phyloP scores from a whole-genome alignment of 2,329 filamentous ascomycete genomes.

The Sordariomycetes sp. region DNA sequence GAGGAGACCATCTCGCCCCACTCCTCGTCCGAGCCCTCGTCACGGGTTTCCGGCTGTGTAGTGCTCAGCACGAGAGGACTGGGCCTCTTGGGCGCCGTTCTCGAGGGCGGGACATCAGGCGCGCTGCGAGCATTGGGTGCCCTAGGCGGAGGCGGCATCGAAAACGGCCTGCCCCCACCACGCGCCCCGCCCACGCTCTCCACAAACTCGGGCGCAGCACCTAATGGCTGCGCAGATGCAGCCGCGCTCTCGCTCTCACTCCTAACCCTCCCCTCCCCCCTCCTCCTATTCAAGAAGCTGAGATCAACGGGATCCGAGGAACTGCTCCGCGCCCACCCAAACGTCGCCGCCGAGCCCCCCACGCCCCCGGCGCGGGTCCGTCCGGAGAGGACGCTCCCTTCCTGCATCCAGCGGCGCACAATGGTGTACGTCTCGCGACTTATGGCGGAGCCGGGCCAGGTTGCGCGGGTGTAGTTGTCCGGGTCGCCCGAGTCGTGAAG shows the following conservation, averaged over 20 bases:
- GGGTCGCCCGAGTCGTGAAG: slow-evolving; percentile 43
- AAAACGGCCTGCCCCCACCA: neutral
- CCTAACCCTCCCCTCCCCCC: slow-evolving; percentile 21
- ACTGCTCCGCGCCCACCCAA: slow-evolving; percentile 9
- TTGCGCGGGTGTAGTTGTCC: slow-evolving; percentile 44
- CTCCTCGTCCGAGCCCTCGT: slow-evolving; percentile 36
- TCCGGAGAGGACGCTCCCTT: slow-evolving; percentile 30
- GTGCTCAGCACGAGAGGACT: neutral
- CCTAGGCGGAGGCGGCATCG: slow-evolving; percentile 1
- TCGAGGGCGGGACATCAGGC: neutral
- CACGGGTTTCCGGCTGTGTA: slow-evolving; percentile 5
- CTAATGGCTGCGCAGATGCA: slow-evolving; percentile 5
- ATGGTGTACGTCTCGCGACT: slow-evolving; percentile 41
- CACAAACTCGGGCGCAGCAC: slow-evolving; percentile 6
- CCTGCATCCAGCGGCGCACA: slow-evolving; percentile 53
- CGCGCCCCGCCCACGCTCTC: neutral
- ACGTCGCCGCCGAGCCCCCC: slow-evolving; percentile 20
- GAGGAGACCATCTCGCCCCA: slow-evolving; percentile 46
- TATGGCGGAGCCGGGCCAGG: slow-evolving; percentile 41
- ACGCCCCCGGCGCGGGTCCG: slow-evolving; percentile 35
- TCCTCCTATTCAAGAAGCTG: slow-evolving; percentile 7
- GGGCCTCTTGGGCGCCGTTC: slow-evolving; percentile 6
- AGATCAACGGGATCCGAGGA: slow-evolving; percentile 9
- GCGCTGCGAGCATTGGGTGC: neutral
- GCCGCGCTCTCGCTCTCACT: neutral